phyloP scores from a whole-genome alignment of 2,329 filamentous ascomycete species.

The Coniochaeta sp. region DNA sequence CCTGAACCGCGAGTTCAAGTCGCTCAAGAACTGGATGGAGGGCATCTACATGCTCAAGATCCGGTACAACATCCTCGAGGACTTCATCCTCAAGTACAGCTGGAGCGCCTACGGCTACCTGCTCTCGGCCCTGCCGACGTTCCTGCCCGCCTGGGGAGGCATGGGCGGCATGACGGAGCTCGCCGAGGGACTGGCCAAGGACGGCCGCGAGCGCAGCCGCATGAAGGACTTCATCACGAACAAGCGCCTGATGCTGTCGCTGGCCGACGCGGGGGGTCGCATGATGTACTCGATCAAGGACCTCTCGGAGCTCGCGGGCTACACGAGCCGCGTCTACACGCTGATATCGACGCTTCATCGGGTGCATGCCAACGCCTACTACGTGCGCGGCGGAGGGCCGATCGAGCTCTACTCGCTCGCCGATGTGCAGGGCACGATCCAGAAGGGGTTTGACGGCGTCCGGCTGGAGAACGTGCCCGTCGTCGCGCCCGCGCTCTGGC shows the following conservation, averaged over 20 bases:
- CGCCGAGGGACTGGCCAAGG: constrained; percentile 38
- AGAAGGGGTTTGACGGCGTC: constrained; percentile 92
- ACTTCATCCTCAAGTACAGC: constrained; percentile 96
- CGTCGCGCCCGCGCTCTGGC: constrained; percentile 82
- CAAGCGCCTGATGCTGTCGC: constrained; percentile 93
- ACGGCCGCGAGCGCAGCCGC: constrained; percentile 67
- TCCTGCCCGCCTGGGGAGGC: constrained; percentile 90
- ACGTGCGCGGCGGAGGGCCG: constrained; percentile 57
- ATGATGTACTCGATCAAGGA: constrained; percentile 99
- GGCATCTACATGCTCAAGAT: constrained; percentile 97
- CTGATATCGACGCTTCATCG: constrained; percentile 91
- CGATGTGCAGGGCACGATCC: constrained; percentile 87
- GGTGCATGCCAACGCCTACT: constrained; percentile 86
- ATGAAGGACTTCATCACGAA: constrained; percentile 99
- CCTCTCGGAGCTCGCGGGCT: constrained; percentile 87
- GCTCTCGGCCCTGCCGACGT: constrained; percentile 85
- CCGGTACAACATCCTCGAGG: constrained; percentile 96
- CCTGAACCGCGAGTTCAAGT: constrained; percentile 85
- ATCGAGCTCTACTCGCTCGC: constrained; percentile 82
- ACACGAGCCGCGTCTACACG: constrained; percentile 93
- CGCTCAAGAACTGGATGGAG: constrained; percentile 95
- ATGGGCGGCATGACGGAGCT: constrained; percentile 67
- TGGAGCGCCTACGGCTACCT: constrained; percentile 98
- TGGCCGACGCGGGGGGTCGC: constrained; percentile 89
- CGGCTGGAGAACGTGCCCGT: constrained; percentile 89